Evolutionary conservation across 345 rosid genomes (phyloP), one percentile per base, ranked within the genome.

Genomic region (Aegle marmelos): DNA sequence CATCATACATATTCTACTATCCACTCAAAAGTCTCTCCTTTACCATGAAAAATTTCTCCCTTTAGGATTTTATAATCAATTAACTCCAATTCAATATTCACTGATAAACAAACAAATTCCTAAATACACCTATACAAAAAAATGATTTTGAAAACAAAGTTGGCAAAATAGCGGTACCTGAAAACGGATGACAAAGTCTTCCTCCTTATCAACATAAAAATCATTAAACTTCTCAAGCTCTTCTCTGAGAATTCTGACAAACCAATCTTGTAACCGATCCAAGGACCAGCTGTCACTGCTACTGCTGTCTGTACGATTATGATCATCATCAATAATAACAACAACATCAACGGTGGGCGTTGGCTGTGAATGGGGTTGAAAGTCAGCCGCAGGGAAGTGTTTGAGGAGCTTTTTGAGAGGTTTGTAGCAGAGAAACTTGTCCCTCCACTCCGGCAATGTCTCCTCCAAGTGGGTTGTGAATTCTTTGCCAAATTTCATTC

Each of bases 191-290:
- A 94, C 91, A 75, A 93, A 91, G 41, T 93, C 98, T 75, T 93
- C 98, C 84, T 94, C 98, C 79, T 95, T 95, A 70, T 93, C 98
- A 30, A 93, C 92, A 70, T 88, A 95, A 70, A 95, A 93, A 82
- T 93, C 98, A 61, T 93, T 95, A 80, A 95, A 91, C 86, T 91
- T 93, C 0, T 95, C 95, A n/a, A 91, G 94, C 86, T 95, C 98
- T 24, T 91, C 97, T n/a, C 84, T 93, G 57, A 95, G 85, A 72
- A 93, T 90, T 80, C 89, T 77, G 31, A 95, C 85, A 72, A 95
- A 95, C 89, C 97, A 91, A 1, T 83, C 91, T 48, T 88, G 91
- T 3, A 89, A 85, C 28, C 82, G 86, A 48, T 84, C 65, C 70
- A 85, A 24, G 6, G 88, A 80, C 66, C 80, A 61, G 63, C 48